Percentiles rank a stretch among this genome's conserved stretches.
These are phyloP conservation scores for Cadophora gregata DNA, from an alignment of 2,329 filamentous ascomycete species.

Conservation along the genomic window DNA sequence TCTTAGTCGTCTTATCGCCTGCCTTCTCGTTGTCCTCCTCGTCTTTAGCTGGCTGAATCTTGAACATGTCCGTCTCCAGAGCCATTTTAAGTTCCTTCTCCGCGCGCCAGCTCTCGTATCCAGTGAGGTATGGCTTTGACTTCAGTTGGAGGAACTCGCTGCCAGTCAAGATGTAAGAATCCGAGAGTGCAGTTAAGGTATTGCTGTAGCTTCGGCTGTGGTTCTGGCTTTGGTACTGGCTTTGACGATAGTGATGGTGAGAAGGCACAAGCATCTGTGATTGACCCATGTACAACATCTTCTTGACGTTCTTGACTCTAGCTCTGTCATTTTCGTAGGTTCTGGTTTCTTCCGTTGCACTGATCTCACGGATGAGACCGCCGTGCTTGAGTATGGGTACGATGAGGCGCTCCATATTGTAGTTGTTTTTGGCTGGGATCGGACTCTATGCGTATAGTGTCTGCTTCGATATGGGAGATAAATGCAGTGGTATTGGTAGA, in stretches of 20 bases:
- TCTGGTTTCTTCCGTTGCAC: neutral
- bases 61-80: slow-evolving; percentile 14
- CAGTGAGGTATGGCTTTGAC: neutral
- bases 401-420: slow-evolving; percentile 4
- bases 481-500: neutral
- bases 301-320: neutral
- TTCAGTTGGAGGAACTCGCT: neutral
- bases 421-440: neutral
- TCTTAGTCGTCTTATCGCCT: neutral
- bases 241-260: neutral
- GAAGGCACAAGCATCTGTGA: neutral
- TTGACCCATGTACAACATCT: slow-evolving; percentile 6
- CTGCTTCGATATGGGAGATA: neutral
- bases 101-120: neutral
- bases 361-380: neutral
- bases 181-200: neutral
- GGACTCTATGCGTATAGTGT: neutral
- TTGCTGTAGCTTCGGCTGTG: neutral
- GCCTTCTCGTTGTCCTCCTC: slow-evolving; percentile 2
- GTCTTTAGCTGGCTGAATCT: slow-evolving; percentile 15
- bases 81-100: slow-evolving; percentile 8
- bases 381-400: slow-evolving; percentile 1
- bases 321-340: neutral
- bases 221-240: neutral
- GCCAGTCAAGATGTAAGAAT: slow-evolving; percentile 3